A percentile compares a stretch with the other conserved stretches of the same genome.
phyloP scores from a whole-genome alignment of 768 basidiomycete species.

The Piloderma croceum region DNA sequence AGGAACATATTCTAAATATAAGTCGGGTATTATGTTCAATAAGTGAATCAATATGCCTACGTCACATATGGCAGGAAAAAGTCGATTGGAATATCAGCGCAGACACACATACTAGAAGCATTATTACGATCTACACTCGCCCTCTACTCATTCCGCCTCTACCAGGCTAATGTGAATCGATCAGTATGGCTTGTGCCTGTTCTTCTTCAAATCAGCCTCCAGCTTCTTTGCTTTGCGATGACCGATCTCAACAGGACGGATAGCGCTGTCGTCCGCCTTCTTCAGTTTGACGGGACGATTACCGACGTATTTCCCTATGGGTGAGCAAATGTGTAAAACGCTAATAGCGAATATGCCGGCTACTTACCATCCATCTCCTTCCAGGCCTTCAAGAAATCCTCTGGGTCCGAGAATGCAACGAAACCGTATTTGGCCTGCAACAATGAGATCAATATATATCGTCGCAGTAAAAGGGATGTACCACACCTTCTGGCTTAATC shows the following conservation, averaged over 20 bases:
- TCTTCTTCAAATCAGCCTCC: slow-evolving; percentile 89
- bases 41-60: too few species aligned
- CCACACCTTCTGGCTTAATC: slow-evolving; percentile 84
- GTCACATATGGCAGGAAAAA: too few species aligned
- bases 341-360: not conserved
- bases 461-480: not conserved
- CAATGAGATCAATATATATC: slow-evolving; percentile 6
- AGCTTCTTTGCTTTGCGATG: slow-evolving; percentile 87
- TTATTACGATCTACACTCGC: too few species aligned
- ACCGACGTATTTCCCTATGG: slow-evolving; percentile 91
- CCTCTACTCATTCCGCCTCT: too few species aligned
- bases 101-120: too few species aligned
- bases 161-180: too few species aligned
- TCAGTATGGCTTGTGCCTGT: slow-evolving; percentile 79
- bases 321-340: slow-evolving; percentile 4
- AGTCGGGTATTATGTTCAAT: too few species aligned
- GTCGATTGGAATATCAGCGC: too few species aligned
- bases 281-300: slow-evolving; percentile 95
- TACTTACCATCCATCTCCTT: slow-evolving; percentile 96
- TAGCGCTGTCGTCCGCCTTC: slow-evolving; percentile 84
- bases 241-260: slow-evolving; percentile 90
- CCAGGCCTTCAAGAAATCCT: slow-evolving; percentile 98
- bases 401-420: slow-evolving; percentile 95
- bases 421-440: slow-evolving; percentile 91
- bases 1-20: too few species aligned